Evolutionary conservation across 306 rosid species (phyloP).

Genomic region (Cercis canadensis): DNA sequence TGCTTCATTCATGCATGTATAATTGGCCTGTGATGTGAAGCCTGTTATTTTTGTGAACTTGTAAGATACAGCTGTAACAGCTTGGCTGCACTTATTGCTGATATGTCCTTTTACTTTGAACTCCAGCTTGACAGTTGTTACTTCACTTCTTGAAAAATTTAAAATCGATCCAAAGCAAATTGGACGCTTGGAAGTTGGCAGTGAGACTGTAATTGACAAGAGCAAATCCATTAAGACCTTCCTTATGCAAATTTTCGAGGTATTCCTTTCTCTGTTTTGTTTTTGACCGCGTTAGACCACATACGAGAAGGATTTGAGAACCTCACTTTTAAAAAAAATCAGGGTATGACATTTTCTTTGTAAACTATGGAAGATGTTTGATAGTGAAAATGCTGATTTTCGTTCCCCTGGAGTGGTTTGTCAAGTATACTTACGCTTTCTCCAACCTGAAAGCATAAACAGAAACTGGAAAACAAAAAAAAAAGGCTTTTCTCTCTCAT

Average conservation of each 20-base stretch:
- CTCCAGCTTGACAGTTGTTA: slow-evolving; percentile 76
- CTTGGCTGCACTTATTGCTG: slow-evolving; percentile 20
- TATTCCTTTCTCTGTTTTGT: slow-evolving; percentile 34
- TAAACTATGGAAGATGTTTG: not conserved
- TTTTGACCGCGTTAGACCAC: not conserved
- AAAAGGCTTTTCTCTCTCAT: not conserved
- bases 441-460: slow-evolving; percentile 1
- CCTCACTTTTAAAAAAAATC: not conserved
- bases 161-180: slow-evolving; percentile 76
- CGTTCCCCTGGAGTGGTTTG: not conserved
- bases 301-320: not conserved
- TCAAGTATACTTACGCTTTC: not conserved
- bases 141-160: slow-evolving; percentile 70
- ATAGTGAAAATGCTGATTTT: not conserved
- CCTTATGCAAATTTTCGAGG: slow-evolving; percentile 87
- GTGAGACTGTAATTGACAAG: slow-evolving; percentile 90
- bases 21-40: slow-evolving; percentile 12
- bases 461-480: not conserved
- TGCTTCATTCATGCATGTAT: not conserved
- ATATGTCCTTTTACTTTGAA: slow-evolving; percentile 1
- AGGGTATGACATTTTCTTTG: too few relatives aligned
- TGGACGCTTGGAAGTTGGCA: slow-evolving; percentile 92
- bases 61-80: slow-evolving; percentile 18
- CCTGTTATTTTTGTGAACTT: slow-evolving; percentile 6
- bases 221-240: slow-evolving; percentile 95